Conservation (phyloP, 2,329 filamentous ascomycete genomes). For the Ceratocystis huliohia region DNA sequence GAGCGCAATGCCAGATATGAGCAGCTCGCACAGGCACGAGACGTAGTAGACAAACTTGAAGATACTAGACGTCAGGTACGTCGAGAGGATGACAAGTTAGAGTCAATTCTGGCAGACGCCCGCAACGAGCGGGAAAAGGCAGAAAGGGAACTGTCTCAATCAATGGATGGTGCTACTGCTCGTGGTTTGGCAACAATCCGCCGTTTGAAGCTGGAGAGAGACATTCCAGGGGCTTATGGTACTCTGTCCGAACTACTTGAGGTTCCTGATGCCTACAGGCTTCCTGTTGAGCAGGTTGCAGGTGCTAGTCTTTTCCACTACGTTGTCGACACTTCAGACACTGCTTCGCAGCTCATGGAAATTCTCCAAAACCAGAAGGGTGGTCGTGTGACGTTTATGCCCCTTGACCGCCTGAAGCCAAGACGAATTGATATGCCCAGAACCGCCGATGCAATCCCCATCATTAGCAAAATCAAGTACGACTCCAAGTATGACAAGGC, state of each 20-base stretch:
- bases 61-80: slow-evolving; percentile 81
- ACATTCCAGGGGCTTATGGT: slow-evolving; percentile 79
- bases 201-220: slow-evolving; percentile 63
- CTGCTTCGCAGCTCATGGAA: slow-evolving; percentile 69
- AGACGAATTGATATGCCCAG: slow-evolving; percentile 65
- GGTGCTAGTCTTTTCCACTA: slow-evolving; percentile 92
- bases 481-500: slow-evolving; percentile 67
- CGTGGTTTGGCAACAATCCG: slow-evolving; percentile 78
- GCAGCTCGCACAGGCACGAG: slow-evolving; percentile 63
- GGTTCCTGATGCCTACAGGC: slow-evolving; percentile 70
- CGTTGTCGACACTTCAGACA: slow-evolving; percentile 82
- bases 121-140: slow-evolving; percentile 64
- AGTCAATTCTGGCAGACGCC: slow-evolving; percentile 62
- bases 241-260: slow-evolving; percentile 87
- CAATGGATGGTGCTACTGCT: slow-evolving; percentile 82
- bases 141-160: slow-evolving; percentile 63
- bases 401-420: slow-evolving; percentile 66
- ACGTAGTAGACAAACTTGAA: slow-evolving; percentile 62
- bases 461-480: slow-evolving; percentile 74
- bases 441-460: slow-evolving; percentile 73
- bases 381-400: slow-evolving; percentile 89
- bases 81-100: slow-evolving; percentile 78
- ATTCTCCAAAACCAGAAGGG: slow-evolving; percentile 65
- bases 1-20: slow-evolving; percentile 61
- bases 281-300: slow-evolving; percentile 84